Evolutionary conservation across 2,329 filamentous ascomycete species (phyloP), one percentile per base, ranked within the genome.

Genomic region (Tolypocladium pustulatum): DNA sequence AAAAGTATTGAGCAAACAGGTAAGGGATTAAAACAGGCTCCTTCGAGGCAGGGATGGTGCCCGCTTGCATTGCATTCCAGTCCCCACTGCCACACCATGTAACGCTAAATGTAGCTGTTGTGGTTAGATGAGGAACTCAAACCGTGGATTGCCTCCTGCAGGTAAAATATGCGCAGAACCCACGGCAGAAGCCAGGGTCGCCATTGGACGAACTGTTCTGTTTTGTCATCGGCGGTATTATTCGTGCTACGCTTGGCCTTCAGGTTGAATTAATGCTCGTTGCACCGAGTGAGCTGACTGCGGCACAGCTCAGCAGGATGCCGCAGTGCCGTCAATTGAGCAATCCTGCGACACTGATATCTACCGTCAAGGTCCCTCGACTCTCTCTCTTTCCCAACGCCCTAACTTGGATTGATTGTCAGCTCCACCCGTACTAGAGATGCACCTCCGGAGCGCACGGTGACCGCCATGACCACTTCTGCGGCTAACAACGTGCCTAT

Each of bases 401-500:
- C n/a, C 20, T 41, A 51, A 13, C 17, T n/a, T 30, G 15, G 5
- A 30, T 32, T n/a, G 49, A 32, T 52, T 13, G 49, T 4, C 30
- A 34, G 17, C 27, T 52, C 49, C 49, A 52, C 49, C 27, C 12
- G 27, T 34, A 34, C 49, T 17, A 32, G 2, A 25, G 15, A 51
- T 51, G 46, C 46, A 17, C 7, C 27, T 52, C 37, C 15, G 7
- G 3, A 9, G 20, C 37, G 34, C 37, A 43, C 8, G 7, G 37
- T 32, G 30, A 30, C 17, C 36, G 38, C 25, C 40, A 56, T 56
- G 54, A 46, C 56, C 34, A 53, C 46, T 32, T 4, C 32, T 4
- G 22, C 40, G 54, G 51, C 49, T 9, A 36, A 56, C 56, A 54
- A 59, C 40, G 22, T 59, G 52, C 54, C 34, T 52, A 58, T 60